phyloP scores from a whole-genome alignment of 2,329 filamentous ascomycete species.

The Didymella exigua region DNA sequence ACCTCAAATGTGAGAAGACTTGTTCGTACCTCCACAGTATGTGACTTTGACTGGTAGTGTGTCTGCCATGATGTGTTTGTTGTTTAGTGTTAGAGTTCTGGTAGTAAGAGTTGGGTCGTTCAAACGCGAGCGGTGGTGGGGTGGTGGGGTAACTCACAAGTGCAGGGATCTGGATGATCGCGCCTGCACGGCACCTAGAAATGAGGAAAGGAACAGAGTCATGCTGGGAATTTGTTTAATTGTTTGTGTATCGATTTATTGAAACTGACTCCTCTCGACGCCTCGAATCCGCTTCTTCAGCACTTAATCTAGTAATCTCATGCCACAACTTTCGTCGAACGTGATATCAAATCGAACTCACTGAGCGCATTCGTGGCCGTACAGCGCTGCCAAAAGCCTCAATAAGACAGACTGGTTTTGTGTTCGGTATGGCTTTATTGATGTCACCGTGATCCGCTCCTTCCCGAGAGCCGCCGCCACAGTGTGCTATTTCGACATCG shows the following conservation, averaged over 20 bases:
- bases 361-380: no score
- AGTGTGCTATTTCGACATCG: neutral
- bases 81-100: constrained; percentile 2
- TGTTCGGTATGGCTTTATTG: neutral
- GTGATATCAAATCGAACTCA: neutral
- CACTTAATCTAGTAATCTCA: neutral
- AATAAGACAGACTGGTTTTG: neutral
- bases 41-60: constrained; percentile 58
- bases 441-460: neutral
- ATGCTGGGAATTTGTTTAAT: neutral
- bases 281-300: neutral
- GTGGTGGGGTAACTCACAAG: neutral
- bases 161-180: constrained; percentile 5
- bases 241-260: neutral
- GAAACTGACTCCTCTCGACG: neutral
- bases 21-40: constrained; percentile 64
- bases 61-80: constrained; percentile 42
- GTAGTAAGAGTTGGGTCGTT: constrained; percentile 14
- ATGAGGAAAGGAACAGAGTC: neutral
- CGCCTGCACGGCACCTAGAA: neutral
- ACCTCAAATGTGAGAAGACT: neutral
- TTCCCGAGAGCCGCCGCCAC: neutral
- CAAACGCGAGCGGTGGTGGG: constrained; percentile 19
- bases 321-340: neutral
- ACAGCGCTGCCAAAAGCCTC: no score